These are phyloP conservation scores for Juncus effusus DNA, from an alignment of 176 grass and related monocot species.

Conservation along the genomic window DNA sequence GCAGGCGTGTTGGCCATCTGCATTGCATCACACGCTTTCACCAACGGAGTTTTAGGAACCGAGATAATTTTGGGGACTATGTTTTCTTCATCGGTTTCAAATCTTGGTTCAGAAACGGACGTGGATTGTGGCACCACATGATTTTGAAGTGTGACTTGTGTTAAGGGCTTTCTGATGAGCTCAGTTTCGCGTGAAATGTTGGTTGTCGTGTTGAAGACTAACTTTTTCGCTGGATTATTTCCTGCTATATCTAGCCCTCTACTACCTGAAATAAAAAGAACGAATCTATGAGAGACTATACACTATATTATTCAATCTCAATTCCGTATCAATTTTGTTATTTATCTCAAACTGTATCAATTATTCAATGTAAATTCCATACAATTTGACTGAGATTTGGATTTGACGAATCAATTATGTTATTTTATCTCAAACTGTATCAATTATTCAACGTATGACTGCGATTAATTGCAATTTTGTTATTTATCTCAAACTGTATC, in stretches of 20 bases:
- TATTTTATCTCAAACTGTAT: not conserved
- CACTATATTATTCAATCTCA: not conserved
- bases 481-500: not conserved
- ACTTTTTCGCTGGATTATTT: constrained; percentile 34
- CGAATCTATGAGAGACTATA: not conserved
- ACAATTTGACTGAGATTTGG: not conserved
- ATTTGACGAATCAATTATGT: not conserved
- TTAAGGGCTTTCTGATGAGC: constrained; percentile 47
- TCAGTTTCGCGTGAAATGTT: constrained; percentile 32
- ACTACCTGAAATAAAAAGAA: constrained; percentile 30
- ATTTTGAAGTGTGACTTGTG: constrained; percentile 30
- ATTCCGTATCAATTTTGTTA: not conserved
- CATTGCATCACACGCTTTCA: constrained; percentile 32
- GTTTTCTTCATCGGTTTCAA: constrained; percentile 40
- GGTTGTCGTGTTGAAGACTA: constrained; percentile 45
- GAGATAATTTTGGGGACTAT: constrained; percentile 30
- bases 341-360: not conserved
- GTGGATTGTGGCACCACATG: constrained; percentile 29
- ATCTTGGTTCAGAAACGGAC: constrained; percentile 3
- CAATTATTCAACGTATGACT: not conserved
- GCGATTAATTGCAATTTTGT: not conserved
- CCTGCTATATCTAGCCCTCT: constrained; percentile 39
- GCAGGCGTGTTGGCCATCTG: constrained; percentile 32
- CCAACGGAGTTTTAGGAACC: constrained; percentile 30
- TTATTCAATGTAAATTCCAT: not conserved